Percentiles rank a stretch among this genome's conserved stretches.
These are phyloP conservation scores for Reutealis trisperma DNA, from an alignment of 345 rosid species.

Conservation along the genomic window DNA sequence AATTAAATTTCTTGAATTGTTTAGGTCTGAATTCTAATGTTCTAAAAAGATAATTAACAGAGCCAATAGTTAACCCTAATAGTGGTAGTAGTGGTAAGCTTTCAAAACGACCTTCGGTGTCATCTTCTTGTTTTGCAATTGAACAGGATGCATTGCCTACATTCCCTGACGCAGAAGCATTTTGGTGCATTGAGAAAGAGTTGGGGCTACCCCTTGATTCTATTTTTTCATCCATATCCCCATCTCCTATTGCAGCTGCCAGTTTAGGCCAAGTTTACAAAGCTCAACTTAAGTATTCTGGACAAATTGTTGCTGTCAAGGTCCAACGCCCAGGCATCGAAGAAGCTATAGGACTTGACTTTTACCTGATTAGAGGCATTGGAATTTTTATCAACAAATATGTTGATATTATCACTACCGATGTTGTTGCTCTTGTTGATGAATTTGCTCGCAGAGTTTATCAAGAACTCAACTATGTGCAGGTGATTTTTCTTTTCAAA, in stretches of 20 bases:
- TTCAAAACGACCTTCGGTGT: background rate
- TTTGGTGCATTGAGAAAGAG: slow-evolving; percentile 87
- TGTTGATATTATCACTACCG: slow-evolving; percentile 71
- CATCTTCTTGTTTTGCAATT: slow-evolving; percentile 6
- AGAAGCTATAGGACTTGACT: slow-evolving; percentile 88
- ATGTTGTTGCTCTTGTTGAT: slow-evolving; percentile 80
- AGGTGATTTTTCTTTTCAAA: slow-evolving; percentile 49
- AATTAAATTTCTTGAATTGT: too few relatives aligned
- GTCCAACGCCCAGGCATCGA: slow-evolving; percentile 93
- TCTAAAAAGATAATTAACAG: too few relatives aligned
- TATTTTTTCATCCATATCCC: slow-evolving; percentile 66
- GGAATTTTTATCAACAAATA: slow-evolving; percentile 75
- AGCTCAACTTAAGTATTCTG: slow-evolving; percentile 78
- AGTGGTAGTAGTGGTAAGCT: background rate
- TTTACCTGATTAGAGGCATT: slow-evolving; percentile 81
- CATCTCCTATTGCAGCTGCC: slow-evolving; percentile 93
- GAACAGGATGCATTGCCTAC: slow-evolving; percentile 93
- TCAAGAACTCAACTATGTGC: slow-evolving; percentile 93
- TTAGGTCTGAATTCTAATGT: too few relatives aligned
- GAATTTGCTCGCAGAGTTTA: slow-evolving; percentile 93
- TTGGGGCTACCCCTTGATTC: slow-evolving; percentile 69
- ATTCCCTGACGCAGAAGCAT: slow-evolving; percentile 91
- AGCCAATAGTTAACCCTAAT: too few relatives aligned
- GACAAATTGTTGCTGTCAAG: slow-evolving; percentile 85
- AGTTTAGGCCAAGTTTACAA: slow-evolving; percentile 98